Conservation (phyloP, 805 yeast species). For the Candida xyloterini region DNA sequence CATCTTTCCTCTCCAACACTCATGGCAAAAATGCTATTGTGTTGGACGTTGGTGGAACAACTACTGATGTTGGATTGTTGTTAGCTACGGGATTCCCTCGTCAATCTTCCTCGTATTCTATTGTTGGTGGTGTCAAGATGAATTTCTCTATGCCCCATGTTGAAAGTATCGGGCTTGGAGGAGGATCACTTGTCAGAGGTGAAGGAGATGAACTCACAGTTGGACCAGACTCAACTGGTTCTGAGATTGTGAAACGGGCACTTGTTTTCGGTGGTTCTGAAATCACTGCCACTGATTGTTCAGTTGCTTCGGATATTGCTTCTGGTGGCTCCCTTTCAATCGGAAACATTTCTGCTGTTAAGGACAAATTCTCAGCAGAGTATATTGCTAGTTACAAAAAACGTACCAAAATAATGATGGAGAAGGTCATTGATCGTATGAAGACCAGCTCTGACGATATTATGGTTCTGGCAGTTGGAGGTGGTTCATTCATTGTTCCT, state of each 20-base stretch:
- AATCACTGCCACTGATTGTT: slow-evolving; percentile 42
- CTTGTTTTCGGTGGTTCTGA: slow-evolving; percentile 42
- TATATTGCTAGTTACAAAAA: slow-evolving; percentile 5
- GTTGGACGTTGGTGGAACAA: slow-evolving; percentile 51
- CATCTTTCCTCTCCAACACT: slow-evolving; percentile 39
- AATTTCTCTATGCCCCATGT: slow-evolving; percentile 52
- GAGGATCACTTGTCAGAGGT: slow-evolving; percentile 44
- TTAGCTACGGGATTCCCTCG: slow-evolving; percentile 47
- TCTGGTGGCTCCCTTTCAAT: slow-evolving; percentile 25
- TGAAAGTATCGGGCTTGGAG: slow-evolving; percentile 48
- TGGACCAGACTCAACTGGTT: slow-evolving; percentile 50
- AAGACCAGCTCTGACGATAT: slow-evolving; percentile 41
- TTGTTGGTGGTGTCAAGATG: slow-evolving; percentile 47
- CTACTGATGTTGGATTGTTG: slow-evolving; percentile 47
- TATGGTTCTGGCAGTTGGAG: slow-evolving; percentile 46
- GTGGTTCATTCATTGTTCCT: slow-evolving; percentile 48
- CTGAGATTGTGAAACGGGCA: slow-evolving; percentile 36
- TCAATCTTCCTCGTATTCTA: slow-evolving; percentile 41
- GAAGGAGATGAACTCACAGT: slow-evolving; percentile 26
- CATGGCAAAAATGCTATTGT: slow-evolving; percentile 37
- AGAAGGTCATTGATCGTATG: slow-evolving; percentile 42
- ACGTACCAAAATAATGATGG: slow-evolving; percentile 31
- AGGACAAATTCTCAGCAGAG: slow-evolving; percentile 9
- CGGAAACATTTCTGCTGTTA: slow-evolving; percentile 26
- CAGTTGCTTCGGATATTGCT: slow-evolving; percentile 33